Evolutionary conservation across 176 grass and related monocot genomes (phyloP), one percentile per base, ranked within the genome.

Genomic region (Thalia dealbata): DNA sequence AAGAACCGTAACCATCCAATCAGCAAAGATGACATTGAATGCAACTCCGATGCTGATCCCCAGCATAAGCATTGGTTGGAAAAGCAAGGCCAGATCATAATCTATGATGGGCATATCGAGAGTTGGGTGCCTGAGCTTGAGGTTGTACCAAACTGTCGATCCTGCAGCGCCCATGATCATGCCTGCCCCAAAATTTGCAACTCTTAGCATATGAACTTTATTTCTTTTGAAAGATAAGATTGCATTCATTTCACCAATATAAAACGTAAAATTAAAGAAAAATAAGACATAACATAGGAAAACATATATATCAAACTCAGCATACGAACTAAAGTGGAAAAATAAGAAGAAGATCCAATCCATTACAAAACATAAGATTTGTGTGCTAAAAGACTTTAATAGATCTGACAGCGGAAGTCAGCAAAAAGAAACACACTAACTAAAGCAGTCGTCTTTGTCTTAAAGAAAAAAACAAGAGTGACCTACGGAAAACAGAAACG

Each of bases 1-100:
- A 61, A 75, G 73, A 25, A 75, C 38, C 18, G 73, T 75, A 46
- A 75, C 73, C 73, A 75, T 61, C 73, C 73, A 75, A 75, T 75
- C 73, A 63, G 73, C 56, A 27, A 75, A 75, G n/a, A 75, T 28
- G 14, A 75, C 73, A 63, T 63, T 75, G 24, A 75, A 75, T 26
- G 41, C 23, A 26, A 75, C 73, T 19, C 73, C 73, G 3, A 75
- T 63, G 25, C 73, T 75, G 14, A 75, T 75, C 14, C 73, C 73
- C 4, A 75, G 58, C 58, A 75, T 75, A 3, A 75, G 73, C 73
- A 75, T 75, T 10, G 73, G 73, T 75, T 75, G 73, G 22, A 75
- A 62, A 45, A 75, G 73, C 73, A 75, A 75, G 7, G 73, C 55
- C 14, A 75, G 32, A 61, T 75, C 73, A 21, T 75, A 75, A 48